Base-by-base conservation (phyloP, 495 filamentous ascomycete genomes). In the Podospora fimiseda region DNA sequence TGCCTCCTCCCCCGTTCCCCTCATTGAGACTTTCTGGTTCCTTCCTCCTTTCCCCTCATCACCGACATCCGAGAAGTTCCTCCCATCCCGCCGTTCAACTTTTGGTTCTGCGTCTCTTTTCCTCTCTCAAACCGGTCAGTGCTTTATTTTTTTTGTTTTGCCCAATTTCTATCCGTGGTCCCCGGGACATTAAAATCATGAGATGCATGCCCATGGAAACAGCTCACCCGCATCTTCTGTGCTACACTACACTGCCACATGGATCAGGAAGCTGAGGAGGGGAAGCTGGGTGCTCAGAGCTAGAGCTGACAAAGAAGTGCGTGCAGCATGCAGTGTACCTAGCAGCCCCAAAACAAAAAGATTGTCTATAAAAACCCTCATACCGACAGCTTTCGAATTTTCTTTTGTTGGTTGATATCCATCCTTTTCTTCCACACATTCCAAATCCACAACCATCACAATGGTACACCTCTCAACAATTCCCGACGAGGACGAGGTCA, bases 381-480 rank as follows among this genome's bases (percentile, higher is more conserved):
- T 9, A 24, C 16, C 19, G 22, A 13, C 22, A 22, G 21, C 14
- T 22, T 23, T 44, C 2, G 14, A 24, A 22, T 39, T 3, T 9
- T 21, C 3, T 20, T 20, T 18, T 3, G 14, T 27, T 22, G 2
- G 16, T 13, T 27, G 5, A 42, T 40, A 41, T n/a, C 48, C 18
- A 23, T 23, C n/a, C 14, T 30, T 23, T 43, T 15, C 24, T 23
- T 19, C n/a, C 22, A 9, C 42, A 11, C 23, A 27, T 30, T 9
- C 43, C 1, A 9, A n/a, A n/a, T n/a, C n/a, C n/a, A n/a, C n/a
- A n/a, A n/a, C n/a, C n/a, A n/a, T n/a, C 57, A 84, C 52, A 42
- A 89, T 88, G 85, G 85, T 89, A 39, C 85, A 89, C 59, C 78
- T 89, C 43, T 60, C 76, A 38, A 65, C 62, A 50, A 72, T 89